Percentiles rank a stretch among this genome's conserved stretches.
Conservation (phyloP, 805 yeast genomes). For the Scheffersomyces coipomensis region DNA sequence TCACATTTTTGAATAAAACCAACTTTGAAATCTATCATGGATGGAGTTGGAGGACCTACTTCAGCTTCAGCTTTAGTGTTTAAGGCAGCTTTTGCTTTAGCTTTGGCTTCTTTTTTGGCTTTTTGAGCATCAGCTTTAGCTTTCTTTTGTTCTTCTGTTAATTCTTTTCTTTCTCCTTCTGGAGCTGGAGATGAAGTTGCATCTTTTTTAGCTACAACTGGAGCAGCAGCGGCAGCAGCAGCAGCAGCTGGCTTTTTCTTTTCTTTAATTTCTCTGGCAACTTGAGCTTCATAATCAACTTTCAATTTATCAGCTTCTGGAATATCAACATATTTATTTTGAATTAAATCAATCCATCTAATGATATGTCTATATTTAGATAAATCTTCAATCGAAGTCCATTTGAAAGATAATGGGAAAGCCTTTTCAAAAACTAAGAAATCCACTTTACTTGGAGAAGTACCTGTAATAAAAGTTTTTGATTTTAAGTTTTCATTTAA, state of each 20-base stretch:
- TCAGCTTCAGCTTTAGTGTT: slow-evolving; percentile 49
- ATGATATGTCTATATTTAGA: slow-evolving; percentile 76
- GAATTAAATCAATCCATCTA: slow-evolving; percentile 91
- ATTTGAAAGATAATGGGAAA: slow-evolving; percentile 56
- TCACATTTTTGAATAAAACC: slow-evolving; percentile 96
- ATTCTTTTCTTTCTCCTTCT: slow-evolving; percentile 18
- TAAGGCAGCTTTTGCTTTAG: slow-evolving; percentile 53
- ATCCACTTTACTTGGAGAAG: slow-evolving; percentile 69
- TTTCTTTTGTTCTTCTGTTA: slow-evolving; percentile 43
- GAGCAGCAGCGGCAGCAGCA: slow-evolving; percentile 18
- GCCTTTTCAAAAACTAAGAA: slow-evolving; percentile 64
- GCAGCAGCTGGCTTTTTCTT: slow-evolving; percentile 52
- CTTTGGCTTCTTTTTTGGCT: slow-evolving; percentile 62
- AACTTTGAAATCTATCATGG: slow-evolving; percentile 87
- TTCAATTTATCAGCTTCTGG: slow-evolving; percentile 52
- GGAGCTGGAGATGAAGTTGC: slow-evolving; percentile 6
- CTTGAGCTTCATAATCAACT: slow-evolving; percentile 57
- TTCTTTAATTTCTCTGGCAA: slow-evolving; percentile 76
- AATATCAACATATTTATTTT: slow-evolving; percentile 57
- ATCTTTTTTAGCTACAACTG: slow-evolving; percentile 7
- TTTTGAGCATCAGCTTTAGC: slow-evolving; percentile 57
- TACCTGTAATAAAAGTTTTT: slow-evolving; percentile 70
- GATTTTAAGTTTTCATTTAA: slow-evolving; percentile 70
- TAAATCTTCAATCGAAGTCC: slow-evolving; percentile 54
- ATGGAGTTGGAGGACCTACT: slow-evolving; percentile 71